Evolutionary conservation across 2,329 filamentous ascomycete species (phyloP).

Genomic region (Aaosphaeria arxii): DNA sequence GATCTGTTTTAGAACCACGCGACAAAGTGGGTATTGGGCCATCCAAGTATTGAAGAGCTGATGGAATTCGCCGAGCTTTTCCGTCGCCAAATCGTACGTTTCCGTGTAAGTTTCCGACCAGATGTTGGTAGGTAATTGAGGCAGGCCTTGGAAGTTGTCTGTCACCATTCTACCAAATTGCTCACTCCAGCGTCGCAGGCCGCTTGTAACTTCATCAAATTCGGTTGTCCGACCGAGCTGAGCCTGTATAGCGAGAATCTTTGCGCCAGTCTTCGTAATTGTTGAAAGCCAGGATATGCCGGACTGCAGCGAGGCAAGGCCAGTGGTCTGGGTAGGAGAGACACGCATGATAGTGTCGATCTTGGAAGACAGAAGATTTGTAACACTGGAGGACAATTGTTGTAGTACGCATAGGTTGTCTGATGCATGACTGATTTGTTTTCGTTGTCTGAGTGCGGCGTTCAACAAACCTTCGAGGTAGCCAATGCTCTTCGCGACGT

Average conservation of each 20-base stretch:
- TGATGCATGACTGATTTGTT: conserved; percentile 31
- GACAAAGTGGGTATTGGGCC: conserved; percentile 20
- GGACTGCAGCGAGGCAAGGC: conserved; percentile 10
- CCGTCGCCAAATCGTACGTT: conserved; percentile 11
- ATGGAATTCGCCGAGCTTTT: conserved; percentile 13
- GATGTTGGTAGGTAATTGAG: conserved; percentile 24
- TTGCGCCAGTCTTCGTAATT: conserved; percentile 61
- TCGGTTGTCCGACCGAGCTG: conserved; percentile 55
- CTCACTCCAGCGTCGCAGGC: conserved; percentile 22
- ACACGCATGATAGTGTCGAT: conserved; percentile 13
- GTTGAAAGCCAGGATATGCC: conserved; percentile 61
- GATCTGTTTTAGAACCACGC: conserved; percentile 56
- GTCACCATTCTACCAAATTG: conserved; percentile 12
- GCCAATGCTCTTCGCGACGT: conserved; percentile 74
- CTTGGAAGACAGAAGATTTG: conserved; percentile 21
- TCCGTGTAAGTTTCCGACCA: conserved; percentile 15
- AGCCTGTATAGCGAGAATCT: conserved; percentile 64
- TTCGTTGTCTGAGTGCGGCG: conserved; percentile 60
- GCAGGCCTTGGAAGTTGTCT: conserved; percentile 14
- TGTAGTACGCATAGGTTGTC: conserved; percentile 36
- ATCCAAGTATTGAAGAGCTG: conserved; percentile 15
- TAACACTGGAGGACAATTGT: conserved; percentile 35
- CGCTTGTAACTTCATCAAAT: conserved; percentile 18
- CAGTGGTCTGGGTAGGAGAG: conserved; percentile 9
- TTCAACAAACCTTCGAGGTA: conserved; percentile 84